phyloP scores from a whole-genome alignment of 2,329 filamentous ascomycete genomes.

The Aspergillus awamori region DNA sequence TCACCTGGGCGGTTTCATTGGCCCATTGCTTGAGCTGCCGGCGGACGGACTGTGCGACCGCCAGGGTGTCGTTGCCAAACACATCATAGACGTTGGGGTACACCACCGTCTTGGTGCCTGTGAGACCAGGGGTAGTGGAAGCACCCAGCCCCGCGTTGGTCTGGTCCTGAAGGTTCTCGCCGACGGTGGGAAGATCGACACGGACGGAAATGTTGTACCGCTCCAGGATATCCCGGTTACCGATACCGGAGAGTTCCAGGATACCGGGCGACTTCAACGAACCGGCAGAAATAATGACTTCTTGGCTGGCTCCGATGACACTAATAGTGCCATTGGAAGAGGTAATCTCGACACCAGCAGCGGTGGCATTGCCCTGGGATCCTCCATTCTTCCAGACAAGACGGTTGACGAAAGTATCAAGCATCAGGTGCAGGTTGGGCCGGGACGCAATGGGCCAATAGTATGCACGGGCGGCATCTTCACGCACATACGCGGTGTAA shows the following conservation, averaged over 20 bases:
- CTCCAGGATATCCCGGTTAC: constrained; percentile 40
- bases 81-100: constrained; percentile 16
- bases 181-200: constrained; percentile 44
- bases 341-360: constrained; percentile 22
- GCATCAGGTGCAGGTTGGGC: constrained; percentile 24
- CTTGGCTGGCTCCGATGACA: constrained; percentile 42
- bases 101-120: constrained; percentile 4
- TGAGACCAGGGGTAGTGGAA: neutral
- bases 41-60: constrained; percentile 2
- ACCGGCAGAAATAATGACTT: constrained; percentile 64
- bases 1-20: constrained; percentile 27
- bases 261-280: constrained; percentile 59
- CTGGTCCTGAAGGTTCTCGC: constrained; percentile 50
- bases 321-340: constrained; percentile 25
- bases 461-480: constrained; percentile 54
- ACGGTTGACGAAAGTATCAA: constrained; percentile 44
- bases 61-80: constrained; percentile 13
- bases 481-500: constrained; percentile 40
- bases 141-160: constrained; percentile 12
- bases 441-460: constrained; percentile 46
- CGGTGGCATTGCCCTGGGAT: constrained; percentile 25
- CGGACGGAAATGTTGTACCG: constrained; percentile 29
- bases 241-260: constrained; percentile 64
- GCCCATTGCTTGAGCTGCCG: constrained; percentile 21
- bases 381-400: constrained; percentile 41